Percentiles rank a stretch among this genome's conserved stretches.
These are phyloP conservation scores for Anisodus tanguticus DNA, from an alignment of 257 asterid species.

Conservation along the genomic window DNA sequence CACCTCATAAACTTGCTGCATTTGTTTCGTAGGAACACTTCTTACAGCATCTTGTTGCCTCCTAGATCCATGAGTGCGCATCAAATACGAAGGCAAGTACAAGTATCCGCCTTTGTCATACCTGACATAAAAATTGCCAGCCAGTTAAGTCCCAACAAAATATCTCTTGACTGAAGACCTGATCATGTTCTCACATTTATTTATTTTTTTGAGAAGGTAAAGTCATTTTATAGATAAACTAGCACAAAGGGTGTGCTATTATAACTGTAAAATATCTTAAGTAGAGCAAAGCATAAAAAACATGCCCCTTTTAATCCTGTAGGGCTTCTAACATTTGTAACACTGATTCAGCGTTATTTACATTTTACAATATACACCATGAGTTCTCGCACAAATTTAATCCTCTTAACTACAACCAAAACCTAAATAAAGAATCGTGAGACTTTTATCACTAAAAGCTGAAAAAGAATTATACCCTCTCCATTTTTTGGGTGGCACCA, in stretches of 20 bases:
- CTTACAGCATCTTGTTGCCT: constrained; percentile 76
- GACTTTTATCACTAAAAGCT: neutral
- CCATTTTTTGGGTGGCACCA: constrained; percentile 98
- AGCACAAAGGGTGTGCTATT: neutral
- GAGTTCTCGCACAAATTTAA: neutral
- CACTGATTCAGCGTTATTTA: constrained; percentile 1
- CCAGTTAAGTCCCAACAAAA: neutral
- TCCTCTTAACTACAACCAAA: constrained; percentile 21
- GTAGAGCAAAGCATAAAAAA: neutral
- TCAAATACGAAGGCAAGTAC: constrained; percentile 86
- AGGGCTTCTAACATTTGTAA: neutral
- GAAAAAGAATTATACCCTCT: constrained; percentile 62
- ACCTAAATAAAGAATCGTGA: neutral
- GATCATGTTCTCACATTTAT: neutral
- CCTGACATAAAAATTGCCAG: constrained; percentile 50
- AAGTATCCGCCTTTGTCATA: constrained; percentile 95
- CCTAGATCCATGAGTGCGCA: constrained; percentile 95
- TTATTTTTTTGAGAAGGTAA: neutral
- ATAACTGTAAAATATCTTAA: neutral
- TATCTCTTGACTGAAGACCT: neutral
- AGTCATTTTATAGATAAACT: neutral
- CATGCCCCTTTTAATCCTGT: neutral
- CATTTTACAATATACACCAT: neutral
- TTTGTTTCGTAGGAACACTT: constrained; percentile 65
- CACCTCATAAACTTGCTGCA: constrained; percentile 92